phyloP scores from a whole-genome alignment of 1,139 yeast genomes.

The Zygoascus sp. region DNA sequence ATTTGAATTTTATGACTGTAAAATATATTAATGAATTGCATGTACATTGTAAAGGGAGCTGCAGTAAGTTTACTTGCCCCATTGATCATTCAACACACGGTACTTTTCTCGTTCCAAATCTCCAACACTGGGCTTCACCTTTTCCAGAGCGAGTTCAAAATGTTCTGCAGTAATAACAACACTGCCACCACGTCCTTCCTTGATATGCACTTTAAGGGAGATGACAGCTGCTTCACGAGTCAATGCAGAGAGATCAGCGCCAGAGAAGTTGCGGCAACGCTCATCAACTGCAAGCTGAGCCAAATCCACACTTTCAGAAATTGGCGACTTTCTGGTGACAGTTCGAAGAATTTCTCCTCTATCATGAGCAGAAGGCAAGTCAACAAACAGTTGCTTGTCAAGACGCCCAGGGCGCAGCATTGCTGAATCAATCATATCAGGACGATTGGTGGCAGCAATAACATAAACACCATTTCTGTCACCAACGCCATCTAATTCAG shows the following conservation, averaged over 20 bases:
- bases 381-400: constrained; percentile 89
- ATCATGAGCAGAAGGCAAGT: constrained; percentile 75
- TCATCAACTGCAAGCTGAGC: constrained; percentile 61
- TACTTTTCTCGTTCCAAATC: constrained; percentile 79
- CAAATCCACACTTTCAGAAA: constrained; percentile 60
- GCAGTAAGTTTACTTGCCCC: constrained; percentile 11
- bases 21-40: constrained; percentile 1
- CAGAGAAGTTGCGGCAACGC: constrained; percentile 83
- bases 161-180: constrained; percentile 50
- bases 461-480: constrained; percentile 92
- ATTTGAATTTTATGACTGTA: neutral
- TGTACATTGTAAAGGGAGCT: neutral
- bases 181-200: constrained; percentile 32
- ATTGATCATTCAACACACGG: constrained; percentile 38
- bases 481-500: constrained; percentile 91
- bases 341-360: constrained; percentile 78
- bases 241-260: constrained; percentile 91
- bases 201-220: constrained; percentile 58
- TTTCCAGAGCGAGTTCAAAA: constrained; percentile 64
- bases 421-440: constrained; percentile 98
- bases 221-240: constrained; percentile 90
- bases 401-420: constrained; percentile 96
- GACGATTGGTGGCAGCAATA: constrained; percentile 94
- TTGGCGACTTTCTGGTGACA: constrained; percentile 70
- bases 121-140: constrained; percentile 86